A percentile compares a stretch with the other conserved stretches of the same genome.
Evolutionary conservation across 257 asterid genomes (phyloP).

Genomic region (Petunia secreta): DNA sequence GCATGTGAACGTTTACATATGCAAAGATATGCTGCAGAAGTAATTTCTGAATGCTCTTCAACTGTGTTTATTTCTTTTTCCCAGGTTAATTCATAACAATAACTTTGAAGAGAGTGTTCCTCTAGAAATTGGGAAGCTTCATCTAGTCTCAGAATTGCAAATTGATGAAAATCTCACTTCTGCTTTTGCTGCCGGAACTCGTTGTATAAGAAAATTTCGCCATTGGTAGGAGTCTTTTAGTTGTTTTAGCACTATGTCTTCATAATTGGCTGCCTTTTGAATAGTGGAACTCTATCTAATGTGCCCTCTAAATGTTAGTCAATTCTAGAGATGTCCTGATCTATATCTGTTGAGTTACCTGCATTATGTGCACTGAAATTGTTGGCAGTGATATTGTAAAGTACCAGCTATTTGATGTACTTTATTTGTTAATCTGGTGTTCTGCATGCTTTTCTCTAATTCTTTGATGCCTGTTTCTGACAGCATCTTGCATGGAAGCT

Average conservation of each 20-base stretch:
- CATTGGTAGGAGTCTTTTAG: constrained; percentile 55
- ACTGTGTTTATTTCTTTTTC: background rate
- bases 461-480: constrained; percentile 29
- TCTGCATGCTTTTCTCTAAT: constrained; percentile 16
- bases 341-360: too few species aligned
- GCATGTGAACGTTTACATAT: background rate
- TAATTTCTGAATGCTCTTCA: background rate
- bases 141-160: constrained; percentile 58
- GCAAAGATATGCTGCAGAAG: background rate
- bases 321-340: too few species aligned
- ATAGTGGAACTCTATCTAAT: background rate
- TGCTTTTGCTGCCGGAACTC: constrained; percentile 49
- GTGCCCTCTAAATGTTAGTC: background rate
- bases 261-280: background rate
- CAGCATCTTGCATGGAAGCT: constrained; percentile 53
- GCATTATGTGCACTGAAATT: too few species aligned
- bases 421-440: background rate
- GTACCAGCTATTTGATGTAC: background rate
- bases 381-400: background rate
- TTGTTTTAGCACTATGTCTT: background rate
- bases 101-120: constrained; percentile 72
- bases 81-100: constrained; percentile 78
- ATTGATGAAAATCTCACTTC: constrained; percentile 56
- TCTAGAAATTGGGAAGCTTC: constrained; percentile 67
- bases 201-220: constrained; percentile 74